phyloP scores from a whole-genome alignment of 768 basidiomycete genomes.

The Tulasnella calospora region DNA sequence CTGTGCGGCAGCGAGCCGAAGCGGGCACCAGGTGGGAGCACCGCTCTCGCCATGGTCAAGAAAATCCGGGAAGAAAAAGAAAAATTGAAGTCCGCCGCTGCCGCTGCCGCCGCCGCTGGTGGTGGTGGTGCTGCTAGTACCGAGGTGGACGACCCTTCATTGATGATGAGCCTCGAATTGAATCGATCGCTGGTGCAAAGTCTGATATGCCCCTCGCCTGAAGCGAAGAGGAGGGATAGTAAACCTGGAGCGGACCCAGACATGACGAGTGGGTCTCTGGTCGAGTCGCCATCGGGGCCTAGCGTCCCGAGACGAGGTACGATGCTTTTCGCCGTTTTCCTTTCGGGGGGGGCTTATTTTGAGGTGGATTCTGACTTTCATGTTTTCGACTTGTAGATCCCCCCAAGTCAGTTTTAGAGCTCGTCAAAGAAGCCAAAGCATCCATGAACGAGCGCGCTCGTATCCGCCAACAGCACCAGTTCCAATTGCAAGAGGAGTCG shows the following conservation, averaged over 20 bases:
- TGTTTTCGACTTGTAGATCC: background rate
- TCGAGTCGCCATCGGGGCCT: background rate
- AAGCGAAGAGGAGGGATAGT: background rate
- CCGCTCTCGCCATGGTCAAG: background rate
- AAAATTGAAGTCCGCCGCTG: background rate
- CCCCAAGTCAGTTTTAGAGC: constrained; percentile 14
- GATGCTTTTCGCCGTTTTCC: background rate
- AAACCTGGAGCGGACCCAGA: background rate
- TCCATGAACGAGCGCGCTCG: constrained; percentile 17
- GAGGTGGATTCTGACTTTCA: background rate
- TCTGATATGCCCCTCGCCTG: background rate
- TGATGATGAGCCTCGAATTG: constrained; percentile 1
- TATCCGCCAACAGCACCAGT: background rate
- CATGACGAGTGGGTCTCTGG: background rate
- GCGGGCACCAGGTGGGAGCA: constrained; percentile 1
- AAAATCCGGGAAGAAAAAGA: constrained; percentile 1
- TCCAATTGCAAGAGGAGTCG: background rate
- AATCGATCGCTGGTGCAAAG: background rate
- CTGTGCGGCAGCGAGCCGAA: background rate
- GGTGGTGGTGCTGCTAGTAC: too few species aligned
- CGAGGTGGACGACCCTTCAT: background rate
- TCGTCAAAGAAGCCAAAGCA: constrained; percentile 16
- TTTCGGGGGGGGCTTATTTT: background rate
- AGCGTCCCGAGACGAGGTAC: background rate
- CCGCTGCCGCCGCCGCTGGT: too few species aligned